These are phyloP conservation scores for Mollisiaceae sp. DNA, from an alignment of 2,329 filamentous ascomycete species.

Conservation along the genomic window DNA sequence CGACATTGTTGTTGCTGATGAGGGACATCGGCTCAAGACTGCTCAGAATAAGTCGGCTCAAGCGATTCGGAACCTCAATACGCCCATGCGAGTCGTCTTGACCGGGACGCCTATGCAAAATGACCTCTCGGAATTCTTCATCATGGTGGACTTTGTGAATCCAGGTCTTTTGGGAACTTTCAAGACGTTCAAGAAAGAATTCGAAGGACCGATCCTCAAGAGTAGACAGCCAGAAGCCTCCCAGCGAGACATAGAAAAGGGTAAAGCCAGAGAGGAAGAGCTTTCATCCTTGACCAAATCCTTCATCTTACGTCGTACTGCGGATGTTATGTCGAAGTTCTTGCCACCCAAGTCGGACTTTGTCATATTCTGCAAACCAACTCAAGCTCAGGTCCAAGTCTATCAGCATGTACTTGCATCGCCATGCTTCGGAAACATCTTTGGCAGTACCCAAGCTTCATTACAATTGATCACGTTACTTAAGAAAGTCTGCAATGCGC, in stretches of 20 bases:
- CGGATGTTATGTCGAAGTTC: conserved; percentile 86
- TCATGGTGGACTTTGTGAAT: conserved; percentile 88
- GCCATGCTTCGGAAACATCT: conserved; percentile 63
- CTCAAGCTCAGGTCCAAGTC: conserved; percentile 85
- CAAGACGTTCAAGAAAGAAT: conserved; percentile 93
- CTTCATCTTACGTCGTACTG: conserved; percentile 84
- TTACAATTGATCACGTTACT: conserved; percentile 73
- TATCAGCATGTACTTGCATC: conserved; percentile 74
- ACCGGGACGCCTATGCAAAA: conserved; percentile 93
- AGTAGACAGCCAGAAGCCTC: conserved; percentile 55
- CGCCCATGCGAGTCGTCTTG: conserved; percentile 47
- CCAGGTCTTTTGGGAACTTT: conserved; percentile 93
- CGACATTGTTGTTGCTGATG: conserved; percentile 93
- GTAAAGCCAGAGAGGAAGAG: conserved; percentile 79
- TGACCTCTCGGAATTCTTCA: conserved; percentile 94
- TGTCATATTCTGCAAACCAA: conserved; percentile 90
- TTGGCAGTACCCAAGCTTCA: conserved; percentile 66
- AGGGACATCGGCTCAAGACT: conserved; percentile 97
- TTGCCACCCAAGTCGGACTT: conserved; percentile 96
- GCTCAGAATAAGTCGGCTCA: conserved; percentile 91
- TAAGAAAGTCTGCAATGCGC: conserved; percentile 78
- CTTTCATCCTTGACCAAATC: conserved; percentile 90
- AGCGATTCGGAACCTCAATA: conserved; percentile 88
- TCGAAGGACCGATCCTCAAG: conserved; percentile 86
- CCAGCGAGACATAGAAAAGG: conserved; percentile 73